Conservation (phyloP, 352 stramenopile genomes). For the Elongisporangium senticosum region DNA sequence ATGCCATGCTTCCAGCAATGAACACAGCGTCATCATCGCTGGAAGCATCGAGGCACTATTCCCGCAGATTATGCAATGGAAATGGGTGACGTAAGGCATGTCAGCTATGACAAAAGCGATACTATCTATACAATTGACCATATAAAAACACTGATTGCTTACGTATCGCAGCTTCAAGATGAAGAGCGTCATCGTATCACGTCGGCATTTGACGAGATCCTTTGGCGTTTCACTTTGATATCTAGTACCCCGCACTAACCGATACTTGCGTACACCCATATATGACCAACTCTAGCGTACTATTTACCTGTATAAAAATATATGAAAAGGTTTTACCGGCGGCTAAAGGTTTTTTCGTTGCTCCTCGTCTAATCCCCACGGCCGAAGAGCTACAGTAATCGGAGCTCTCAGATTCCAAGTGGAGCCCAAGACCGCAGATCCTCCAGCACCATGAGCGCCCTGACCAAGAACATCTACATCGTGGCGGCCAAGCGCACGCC, state of each 20-base stretch:
- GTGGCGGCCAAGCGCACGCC: conserved; percentile 95
- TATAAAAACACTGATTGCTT: neutral
- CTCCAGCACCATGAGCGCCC: conserved; percentile 18
- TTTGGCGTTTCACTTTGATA: neutral
- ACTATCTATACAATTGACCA: neutral
- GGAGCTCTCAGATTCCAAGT: conserved; percentile 21
- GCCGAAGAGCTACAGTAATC: neutral
- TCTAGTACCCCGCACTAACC: neutral
- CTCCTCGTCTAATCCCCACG: too few relatives aligned
- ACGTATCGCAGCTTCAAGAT: neutral
- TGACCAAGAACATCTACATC: conserved; percentile 91
- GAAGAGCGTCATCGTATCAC: conserved; percentile 7
- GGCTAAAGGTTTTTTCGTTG: conserved; percentile 3
- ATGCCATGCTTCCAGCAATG: neutral
- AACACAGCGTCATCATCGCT: too few relatives aligned
- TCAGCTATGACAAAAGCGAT: neutral
- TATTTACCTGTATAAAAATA: conserved; percentile 1
- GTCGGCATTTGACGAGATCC: conserved; percentile 19
- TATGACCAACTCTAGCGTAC: too few relatives aligned
- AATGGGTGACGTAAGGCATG: neutral
- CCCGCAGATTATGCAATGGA: neutral
- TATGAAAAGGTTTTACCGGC: neutral
- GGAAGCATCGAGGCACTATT: neutral
- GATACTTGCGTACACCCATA: neutral
- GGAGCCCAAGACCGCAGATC: conserved; percentile 3